Evolutionary conservation across 805 yeast species (phyloP).

Genomic region (Ogataea methylovora): DNA sequence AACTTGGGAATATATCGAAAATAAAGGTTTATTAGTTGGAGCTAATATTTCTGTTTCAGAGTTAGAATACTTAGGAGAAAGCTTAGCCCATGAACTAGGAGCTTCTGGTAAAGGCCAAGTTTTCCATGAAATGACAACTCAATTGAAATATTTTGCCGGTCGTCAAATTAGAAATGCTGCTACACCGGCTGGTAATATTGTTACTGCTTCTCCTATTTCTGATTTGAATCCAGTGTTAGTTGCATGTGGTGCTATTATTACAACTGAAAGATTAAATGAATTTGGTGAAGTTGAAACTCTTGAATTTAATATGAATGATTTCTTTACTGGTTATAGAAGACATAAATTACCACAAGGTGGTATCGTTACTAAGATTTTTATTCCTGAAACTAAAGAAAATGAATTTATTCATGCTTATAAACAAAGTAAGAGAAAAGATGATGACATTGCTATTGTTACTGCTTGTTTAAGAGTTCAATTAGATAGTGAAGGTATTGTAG

Average conservation of each 20-base stretch:
- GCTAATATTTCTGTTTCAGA: conserved; percentile 33
- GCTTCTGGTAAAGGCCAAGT: conserved; percentile 24
- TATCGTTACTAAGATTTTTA: conserved; percentile 28
- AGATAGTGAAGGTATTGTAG: conserved; percentile 15
- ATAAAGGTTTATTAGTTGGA: conserved; percentile 34
- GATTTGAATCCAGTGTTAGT: conserved; percentile 40
- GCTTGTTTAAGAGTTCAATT: conserved; percentile 28
- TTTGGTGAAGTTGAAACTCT: conserved; percentile 15
- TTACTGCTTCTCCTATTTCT: conserved; percentile 43
- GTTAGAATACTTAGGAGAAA: conserved; percentile 29
- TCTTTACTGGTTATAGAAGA: conserved; percentile 36
- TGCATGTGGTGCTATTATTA: conserved; percentile 31
- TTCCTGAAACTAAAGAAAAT: conserved; percentile 30
- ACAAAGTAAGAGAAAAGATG: conserved; percentile 42
- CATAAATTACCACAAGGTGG: conserved; percentile 30
- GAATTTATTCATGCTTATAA: conserved; percentile 34
- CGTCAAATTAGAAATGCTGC: conserved; percentile 43
- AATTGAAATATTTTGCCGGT: conserved; percentile 40
- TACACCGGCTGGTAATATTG: conserved; percentile 42
- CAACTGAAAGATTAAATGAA: conserved; percentile 24
- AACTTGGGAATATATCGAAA: conserved; percentile 27
- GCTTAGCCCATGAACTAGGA: conserved; percentile 16
- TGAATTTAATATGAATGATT: conserved; percentile 27
- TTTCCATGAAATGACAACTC: conserved; percentile 29
- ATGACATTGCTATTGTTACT: conserved; percentile 42